Evolutionary conservation across 257 asterid genomes (phyloP), one percentile per base, ranked within the genome.

Genomic region (Petrea volubilis): DNA sequence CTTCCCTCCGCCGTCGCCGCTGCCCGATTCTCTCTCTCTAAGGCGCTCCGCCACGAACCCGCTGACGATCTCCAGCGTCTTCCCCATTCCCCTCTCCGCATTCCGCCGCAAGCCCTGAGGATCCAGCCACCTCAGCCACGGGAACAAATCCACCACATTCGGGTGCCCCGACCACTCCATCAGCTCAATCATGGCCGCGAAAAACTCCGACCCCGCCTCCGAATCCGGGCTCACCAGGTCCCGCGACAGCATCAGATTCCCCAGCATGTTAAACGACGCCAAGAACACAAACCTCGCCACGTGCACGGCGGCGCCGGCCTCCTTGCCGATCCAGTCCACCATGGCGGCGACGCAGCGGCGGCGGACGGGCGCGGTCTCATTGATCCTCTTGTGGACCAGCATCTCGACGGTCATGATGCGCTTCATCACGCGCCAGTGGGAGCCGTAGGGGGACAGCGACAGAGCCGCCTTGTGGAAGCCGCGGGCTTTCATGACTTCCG

Each of bases 241-340:
- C 17, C 78, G 73, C 2, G 90, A 88, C 31, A 88, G 38, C 86
- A 88, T 79, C 2, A 88, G 34, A 31, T 86, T 86, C 52, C 87
- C 95, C 13, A 88, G 25, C 90, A 78, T 83, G 67, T 88, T 84
- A 36, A 86, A 88, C 33, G 92, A 80, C 0, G 90, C 85, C 1
- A 88, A 61, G 25, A 88, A 88, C 59, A 81, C 88, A 1, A 83
- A 87, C 74, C 79, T 79, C 33, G 87, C 81, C 57, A 89, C 79
- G 1, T 87, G 80, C 50, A 86, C 36, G 44, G 64, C 60, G 0
- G 64, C 7, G 38, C 28, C 11, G 8, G 69, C 63, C 5, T 78
- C 86, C 6, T 79, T 76, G 6, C 68, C 40, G 0, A 88, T 70
- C 89, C 85, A 86, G 2, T 8, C 65, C 57, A 84, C 68, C 93